Evolutionary conservation across 78 protist genomes (phyloP).

Genomic region (Isochrysis galbana): DNA sequence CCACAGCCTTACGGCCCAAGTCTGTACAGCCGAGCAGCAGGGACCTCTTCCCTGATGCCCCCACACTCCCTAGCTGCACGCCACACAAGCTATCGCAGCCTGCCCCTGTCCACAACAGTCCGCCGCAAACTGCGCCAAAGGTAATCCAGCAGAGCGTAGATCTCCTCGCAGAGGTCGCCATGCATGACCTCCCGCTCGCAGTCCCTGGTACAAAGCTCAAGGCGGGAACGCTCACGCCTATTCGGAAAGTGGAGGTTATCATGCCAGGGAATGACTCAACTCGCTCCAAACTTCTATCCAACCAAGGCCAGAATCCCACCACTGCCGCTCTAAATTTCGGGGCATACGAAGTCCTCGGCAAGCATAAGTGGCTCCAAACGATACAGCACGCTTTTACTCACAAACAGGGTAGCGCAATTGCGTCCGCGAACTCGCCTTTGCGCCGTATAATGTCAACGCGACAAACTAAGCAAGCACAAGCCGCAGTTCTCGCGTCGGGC

Average conservation of each 20-base stretch:
- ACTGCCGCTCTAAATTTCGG: neutral
- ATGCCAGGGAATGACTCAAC: neutral
- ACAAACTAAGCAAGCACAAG: neutral
- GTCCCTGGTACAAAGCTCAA: neutral
- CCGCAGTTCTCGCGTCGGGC: neutral
- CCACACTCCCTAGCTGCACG: neutral
- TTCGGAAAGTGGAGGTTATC: neutral
- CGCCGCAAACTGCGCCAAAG: neutral
- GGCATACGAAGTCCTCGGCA: neutral
- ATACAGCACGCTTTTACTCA: neutral
- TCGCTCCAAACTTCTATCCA: too few relatives aligned
- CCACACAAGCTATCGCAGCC: neutral
- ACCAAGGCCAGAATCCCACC: too few relatives aligned
- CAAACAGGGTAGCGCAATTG: neutral
- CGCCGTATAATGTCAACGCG: neutral
- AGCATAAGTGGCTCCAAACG: neutral
- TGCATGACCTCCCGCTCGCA: neutral
- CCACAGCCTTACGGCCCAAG: neutral
- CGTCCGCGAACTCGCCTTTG: neutral
- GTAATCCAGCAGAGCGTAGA: neutral
- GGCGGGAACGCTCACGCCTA: neutral
- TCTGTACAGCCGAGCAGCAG: neutral
- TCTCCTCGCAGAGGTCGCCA: neutral
- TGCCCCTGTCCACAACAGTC: neutral
- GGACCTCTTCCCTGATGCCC: neutral